Evolutionary conservation across 495 filamentous ascomycete genomes (phyloP).

Genomic region (Podospora appendiculata): DNA sequence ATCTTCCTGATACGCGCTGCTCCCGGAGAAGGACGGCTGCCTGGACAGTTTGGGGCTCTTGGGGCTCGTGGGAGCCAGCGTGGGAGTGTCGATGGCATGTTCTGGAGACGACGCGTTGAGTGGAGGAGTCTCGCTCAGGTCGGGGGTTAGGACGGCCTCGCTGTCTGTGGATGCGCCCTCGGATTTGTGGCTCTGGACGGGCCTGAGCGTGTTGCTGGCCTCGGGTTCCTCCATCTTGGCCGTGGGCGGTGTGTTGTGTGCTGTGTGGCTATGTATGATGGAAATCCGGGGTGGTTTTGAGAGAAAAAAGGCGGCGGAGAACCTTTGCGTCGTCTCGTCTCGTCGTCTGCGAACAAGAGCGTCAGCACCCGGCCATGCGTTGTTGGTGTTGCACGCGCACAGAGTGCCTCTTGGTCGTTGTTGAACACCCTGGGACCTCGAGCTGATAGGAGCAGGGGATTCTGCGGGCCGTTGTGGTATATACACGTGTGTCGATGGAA

Average conservation of each 20-base stretch:
- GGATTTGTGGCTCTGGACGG: conserved; percentile 25
- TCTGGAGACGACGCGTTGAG: conserved; percentile 32
- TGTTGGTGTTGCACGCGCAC: no score
- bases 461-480: no score
- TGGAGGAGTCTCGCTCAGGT: conserved; percentile 29
- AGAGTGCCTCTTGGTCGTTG: no score
- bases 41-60: conserved; percentile 55
- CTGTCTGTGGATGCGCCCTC: conserved; percentile 36
- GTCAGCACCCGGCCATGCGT: no score
- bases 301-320: not conserved
- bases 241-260: not conserved
- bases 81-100: conserved; percentile 34
- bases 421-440: no score
- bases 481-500: no score
- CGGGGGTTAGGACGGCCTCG: conserved; percentile 34
- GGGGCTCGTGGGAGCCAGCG: conserved; percentile 33
- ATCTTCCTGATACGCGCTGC: conserved; percentile 77
- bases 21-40: conserved; percentile 66
- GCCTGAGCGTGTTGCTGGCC: conserved; percentile 23
- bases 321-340: no score
- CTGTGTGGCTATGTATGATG: not conserved
- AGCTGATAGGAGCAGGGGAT: no score
- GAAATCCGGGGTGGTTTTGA: no score
- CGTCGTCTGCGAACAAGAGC: no score
- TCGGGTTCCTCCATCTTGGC: conserved; percentile 39